These are phyloP conservation scores for Cicer chorassanicum DNA, from an alignment of 306 rosid species.

Conservation along the genomic window DNA sequence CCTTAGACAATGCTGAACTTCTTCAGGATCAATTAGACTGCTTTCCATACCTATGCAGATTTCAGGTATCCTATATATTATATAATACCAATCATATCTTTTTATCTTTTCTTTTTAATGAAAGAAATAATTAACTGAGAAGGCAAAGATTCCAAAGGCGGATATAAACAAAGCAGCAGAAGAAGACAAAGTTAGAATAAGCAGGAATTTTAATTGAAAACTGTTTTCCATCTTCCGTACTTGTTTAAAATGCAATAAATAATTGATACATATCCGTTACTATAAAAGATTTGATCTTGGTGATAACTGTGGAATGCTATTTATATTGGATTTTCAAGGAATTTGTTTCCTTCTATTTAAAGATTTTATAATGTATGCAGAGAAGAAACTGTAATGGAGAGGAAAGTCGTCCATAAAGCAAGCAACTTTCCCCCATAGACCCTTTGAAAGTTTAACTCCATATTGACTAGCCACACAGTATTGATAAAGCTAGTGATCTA, in stretches of 20 bases:
- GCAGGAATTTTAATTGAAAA: not conserved
- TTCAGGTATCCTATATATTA: slow-evolving; percentile 65
- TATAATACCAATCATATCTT: slow-evolving; percentile 24
- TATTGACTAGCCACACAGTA: not conserved
- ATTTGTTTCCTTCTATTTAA: not conserved
- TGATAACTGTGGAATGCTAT: slow-evolving; percentile 23
- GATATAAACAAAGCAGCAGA: slow-evolving; percentile 19
- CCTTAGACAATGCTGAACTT: slow-evolving; percentile 95
- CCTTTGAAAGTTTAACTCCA: not conserved
- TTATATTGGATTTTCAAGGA: not conserved
- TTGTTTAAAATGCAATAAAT: slow-evolving; percentile 20
- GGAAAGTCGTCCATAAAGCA: not conserved
- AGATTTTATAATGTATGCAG: not conserved
- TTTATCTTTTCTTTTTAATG: not conserved
- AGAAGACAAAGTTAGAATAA: slow-evolving; percentile 19
- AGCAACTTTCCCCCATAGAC: not conserved
- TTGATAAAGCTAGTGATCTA: not conserved
- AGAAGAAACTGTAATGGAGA: not conserved
- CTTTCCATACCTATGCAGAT: slow-evolving; percentile 92
- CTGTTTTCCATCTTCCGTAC: slow-evolving; percentile 5
- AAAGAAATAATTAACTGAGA: slow-evolving; percentile 12
- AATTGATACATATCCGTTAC: slow-evolving; percentile 1
- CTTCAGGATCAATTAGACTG: slow-evolving; percentile 98
- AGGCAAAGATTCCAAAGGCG: not conserved
- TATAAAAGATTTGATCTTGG: too few species aligned